phyloP scores from a whole-genome alignment of 2,329 filamentous ascomycete species.

The Aspergillus sp. region DNA sequence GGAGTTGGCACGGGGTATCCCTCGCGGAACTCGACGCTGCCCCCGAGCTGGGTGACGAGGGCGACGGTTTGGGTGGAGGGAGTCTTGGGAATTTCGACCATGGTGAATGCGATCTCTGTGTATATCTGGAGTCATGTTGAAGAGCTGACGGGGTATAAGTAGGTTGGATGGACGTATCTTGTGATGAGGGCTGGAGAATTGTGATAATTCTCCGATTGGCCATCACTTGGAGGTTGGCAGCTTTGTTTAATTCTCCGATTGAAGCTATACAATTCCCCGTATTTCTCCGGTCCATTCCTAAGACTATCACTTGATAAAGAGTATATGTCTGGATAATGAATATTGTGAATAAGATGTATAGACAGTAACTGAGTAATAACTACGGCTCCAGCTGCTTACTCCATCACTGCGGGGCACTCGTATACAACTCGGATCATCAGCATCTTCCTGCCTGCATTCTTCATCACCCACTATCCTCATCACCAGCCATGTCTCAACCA shows the following conservation, averaged over 20 bases:
- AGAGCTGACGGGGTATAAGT: background rate
- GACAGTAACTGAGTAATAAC: background rate
- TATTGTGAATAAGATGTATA: background rate
- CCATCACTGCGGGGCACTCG: too few relatives aligned
- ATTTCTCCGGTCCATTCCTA: background rate
- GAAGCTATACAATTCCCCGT: background rate
- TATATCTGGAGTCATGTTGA: background rate
- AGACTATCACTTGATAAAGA: too few relatives aligned
- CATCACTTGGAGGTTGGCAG: background rate
- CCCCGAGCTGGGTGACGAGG: slow-evolving; percentile 41
- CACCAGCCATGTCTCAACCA: background rate
- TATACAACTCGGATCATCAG: too few relatives aligned
- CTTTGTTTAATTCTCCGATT: background rate
- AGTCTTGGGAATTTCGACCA: slow-evolving; percentile 10
- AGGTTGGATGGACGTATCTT: background rate
- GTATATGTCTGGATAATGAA: background rate
- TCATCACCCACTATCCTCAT: too few relatives aligned
- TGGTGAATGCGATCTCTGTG: background rate
- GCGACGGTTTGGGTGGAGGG: slow-evolving; percentile 38
- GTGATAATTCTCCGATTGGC: background rate
- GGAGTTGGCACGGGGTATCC: slow-evolving; percentile 44
- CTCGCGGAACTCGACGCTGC: slow-evolving; percentile 39
- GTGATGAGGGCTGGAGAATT: background rate
- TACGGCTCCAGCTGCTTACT: too few relatives aligned
- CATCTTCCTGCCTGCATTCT: too few relatives aligned